phyloP scores from a whole-genome alignment of 768 basidiomycete species.

The Astraeus odoratus region DNA sequence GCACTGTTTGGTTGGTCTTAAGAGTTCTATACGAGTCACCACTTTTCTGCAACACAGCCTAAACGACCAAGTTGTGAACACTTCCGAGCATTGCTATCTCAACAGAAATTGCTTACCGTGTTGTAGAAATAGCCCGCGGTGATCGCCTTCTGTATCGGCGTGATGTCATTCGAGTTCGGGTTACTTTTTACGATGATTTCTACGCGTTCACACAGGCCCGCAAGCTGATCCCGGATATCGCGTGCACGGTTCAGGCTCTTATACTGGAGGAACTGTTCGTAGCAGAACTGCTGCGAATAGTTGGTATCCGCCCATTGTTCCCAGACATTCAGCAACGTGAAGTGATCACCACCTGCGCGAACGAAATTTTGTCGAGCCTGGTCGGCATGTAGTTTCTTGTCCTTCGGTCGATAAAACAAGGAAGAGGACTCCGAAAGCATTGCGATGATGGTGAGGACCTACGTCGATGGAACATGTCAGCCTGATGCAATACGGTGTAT shows the following conservation, averaged over 20 bases:
- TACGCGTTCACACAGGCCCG: conserved; percentile 92
- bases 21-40: conserved; percentile 96
- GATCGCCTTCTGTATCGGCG: conserved; percentile 90
- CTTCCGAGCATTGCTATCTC: neutral
- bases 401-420: conserved; percentile 94
- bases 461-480: neutral
- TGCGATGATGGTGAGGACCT: conserved; percentile 94
- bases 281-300: conserved; percentile 95
- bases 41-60: conserved; percentile 91
- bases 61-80: neutral
- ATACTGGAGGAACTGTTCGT: conserved; percentile 92
- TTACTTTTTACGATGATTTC: conserved; percentile 86
- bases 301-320: conserved; percentile 99
- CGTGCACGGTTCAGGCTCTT: conserved; percentile 92
- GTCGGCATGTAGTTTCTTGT: conserved; percentile 96
- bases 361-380: conserved; percentile 97
- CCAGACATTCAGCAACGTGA: conserved; percentile 95
- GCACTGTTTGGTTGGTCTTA: conserved; percentile 93
- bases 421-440: conserved; percentile 97
- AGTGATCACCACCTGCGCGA: conserved; percentile 94
- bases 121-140: conserved; percentile 96
- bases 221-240: conserved; percentile 94
- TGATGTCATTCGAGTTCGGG: conserved; percentile 89
- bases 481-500: neutral
- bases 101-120: conserved; percentile 47